A percentile compares a stretch with the other conserved stretches of the same genome.
phyloP scores from a whole-genome alignment of 768 basidiomycete genomes.

The Termitomyces sp. region DNA sequence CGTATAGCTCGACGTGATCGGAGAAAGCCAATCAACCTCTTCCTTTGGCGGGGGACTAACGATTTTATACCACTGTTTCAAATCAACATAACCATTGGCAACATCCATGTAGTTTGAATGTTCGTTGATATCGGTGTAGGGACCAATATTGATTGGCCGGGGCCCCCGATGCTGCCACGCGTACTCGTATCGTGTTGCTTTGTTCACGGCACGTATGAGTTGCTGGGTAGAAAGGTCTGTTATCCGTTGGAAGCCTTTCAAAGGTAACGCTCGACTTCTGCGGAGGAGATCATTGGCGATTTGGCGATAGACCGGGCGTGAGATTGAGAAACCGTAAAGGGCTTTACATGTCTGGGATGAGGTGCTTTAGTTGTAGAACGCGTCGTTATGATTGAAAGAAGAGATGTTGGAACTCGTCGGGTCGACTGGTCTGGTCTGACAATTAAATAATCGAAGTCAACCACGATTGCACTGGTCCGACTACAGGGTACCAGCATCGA shows the following conservation, averaged over 20 bases:
- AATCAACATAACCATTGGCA: conserved; percentile 11
- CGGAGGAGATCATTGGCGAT: conserved; percentile 60
- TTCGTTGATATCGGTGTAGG: conserved; percentile 27
- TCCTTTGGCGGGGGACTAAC: conserved; percentile 64
- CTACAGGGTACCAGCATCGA: neutral
- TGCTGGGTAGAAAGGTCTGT: conserved; percentile 60
- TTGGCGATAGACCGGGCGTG: conserved; percentile 65
- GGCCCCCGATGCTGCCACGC: conserved; percentile 63
- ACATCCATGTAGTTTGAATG: conserved; percentile 38
- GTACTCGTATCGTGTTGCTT: conserved; percentile 55
- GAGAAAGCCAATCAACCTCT: conserved; percentile 74
- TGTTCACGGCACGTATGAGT: conserved; percentile 61
- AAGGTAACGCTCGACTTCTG: conserved; percentile 64
- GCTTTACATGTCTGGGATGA: conserved; percentile 56
- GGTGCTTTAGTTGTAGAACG: conserved; percentile 5
- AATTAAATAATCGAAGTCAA: neutral
- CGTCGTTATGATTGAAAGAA: neutral
- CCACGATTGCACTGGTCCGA: neutral
- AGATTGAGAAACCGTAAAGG: conserved; percentile 56
- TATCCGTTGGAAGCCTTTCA: conserved; percentile 67
- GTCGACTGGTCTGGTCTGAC: neutral
- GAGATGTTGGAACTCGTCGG: neutral
- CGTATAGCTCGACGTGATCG: conserved; percentile 72
- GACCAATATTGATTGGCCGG: conserved; percentile 37
- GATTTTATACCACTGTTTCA: conserved; percentile 58